Base-by-base conservation (phyloP, 1,284 basidiomycete species). In the Amylostereum areolatum region DNA sequence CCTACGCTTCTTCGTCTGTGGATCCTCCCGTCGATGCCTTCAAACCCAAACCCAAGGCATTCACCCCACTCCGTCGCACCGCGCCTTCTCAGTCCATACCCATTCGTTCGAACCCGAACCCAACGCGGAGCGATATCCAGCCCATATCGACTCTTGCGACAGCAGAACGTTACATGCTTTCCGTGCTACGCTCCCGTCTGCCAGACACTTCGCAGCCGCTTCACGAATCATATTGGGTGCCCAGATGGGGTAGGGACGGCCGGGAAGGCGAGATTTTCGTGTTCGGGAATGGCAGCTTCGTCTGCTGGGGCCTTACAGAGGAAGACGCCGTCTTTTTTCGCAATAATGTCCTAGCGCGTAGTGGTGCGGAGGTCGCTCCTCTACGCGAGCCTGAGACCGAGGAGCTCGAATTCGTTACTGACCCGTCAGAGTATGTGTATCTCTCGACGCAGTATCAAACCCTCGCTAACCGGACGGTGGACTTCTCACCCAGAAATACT, bases 371-470 rank as follows among this genome's bases (percentile, higher is more conserved):
- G 65, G 66, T 89, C 2, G 78, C 74, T 1, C 72, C 77, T 2
- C 68, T 93, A 46, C 73, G 66, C 36, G 88, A 89, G 48, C 72
- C 81, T 29, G 91, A 95, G 71, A 88, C 88, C 24, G 92, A 95
- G 61, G 90, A 93, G 58, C 75, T 94, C 34, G 92, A 95, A 62
- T 95, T 93, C 67, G 89, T 92, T 6, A 85, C 87, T 27, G 92
- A 95, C 67, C 87, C 89, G 31, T 83, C 73, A 49, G 89, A 93
- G 87, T 92, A 65, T 65, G 83, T 75, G 6, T 46, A 28, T 36
- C 31, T 43, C 5, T 43, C 33, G 18, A 5, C 24, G 40, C 29
- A 12, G 12, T 5, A 32, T 31, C 25, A 43, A 45, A 48, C 35
- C 45, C 45, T 48, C 18, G 18, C 18, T 18, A 18, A 18, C 18